Base-by-base conservation (phyloP, 352 stramenopile species). In the Globisporangium uncinulatum region DNA sequence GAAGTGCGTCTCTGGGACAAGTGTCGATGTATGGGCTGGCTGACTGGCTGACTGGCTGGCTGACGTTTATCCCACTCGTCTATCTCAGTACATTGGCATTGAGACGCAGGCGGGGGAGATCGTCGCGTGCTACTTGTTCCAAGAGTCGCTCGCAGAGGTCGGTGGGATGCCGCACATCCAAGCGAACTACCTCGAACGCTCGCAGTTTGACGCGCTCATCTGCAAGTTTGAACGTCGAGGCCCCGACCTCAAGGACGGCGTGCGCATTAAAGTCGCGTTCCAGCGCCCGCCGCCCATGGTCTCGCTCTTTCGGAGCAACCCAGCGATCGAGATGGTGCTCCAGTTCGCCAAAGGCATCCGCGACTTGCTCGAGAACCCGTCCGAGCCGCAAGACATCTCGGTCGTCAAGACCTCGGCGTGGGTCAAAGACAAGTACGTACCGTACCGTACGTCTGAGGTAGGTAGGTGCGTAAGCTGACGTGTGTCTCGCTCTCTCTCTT, bases 251-350 rank as follows among this genome's bases (percentile, higher is more conserved):
- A 76, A 82, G 21, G 74, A 89, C 46, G 85, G 91, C 41, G 79
- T 93, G 57, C 74, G 80, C 46, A 91, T 93, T 61, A 92, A 83
- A 29, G 83, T 95, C 41, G 83, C 80, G n/a, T 89, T 93, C 51
- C 85, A 95, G 68, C 85, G 85, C 0, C 80, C 80, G 29, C 83
- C 85, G 29, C 83, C 82, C 7, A 79, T 95, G 67, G 79, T 93
- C 13, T 87, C 68, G 44, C 69, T 93, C 21, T 92, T 92, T 46
- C 83, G 84, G 20, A 89, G 76, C 56, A 95, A 93, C 58, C 83
- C 83, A 9, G 83, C 85, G 6, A 61, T 90, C 3, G 85, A 95
- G 55, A 92, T 95, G 81, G 83, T 92, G 36, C 70, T 82, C 15
- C 81, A 91, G 51, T 81, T 95, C 47, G 85, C 85, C 17, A 83